A percentile compares a stretch with the other conserved stretches of the same genome.
Conservation (phyloP, 2,329 filamentous ascomycete species). For the Parastagonospora nodorum region DNA sequence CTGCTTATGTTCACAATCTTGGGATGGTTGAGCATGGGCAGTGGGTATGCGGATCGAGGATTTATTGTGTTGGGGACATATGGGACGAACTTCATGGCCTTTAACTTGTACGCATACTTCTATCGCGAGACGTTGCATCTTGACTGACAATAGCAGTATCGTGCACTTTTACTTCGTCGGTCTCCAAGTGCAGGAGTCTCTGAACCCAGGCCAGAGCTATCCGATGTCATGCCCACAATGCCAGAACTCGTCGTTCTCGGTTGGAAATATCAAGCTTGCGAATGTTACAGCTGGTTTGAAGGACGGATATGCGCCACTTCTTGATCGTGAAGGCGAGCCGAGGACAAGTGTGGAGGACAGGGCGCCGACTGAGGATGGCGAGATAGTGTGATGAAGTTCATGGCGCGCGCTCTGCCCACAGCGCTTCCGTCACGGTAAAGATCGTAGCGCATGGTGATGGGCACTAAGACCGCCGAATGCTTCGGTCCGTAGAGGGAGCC, state of each 20-base stretch:
- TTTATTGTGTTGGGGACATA: constrained; percentile 33
- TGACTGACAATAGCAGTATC: constrained; percentile 16
- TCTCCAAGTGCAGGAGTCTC: constrained; percentile 18
- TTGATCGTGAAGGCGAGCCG: constrained; percentile 14
- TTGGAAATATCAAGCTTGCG: constrained; percentile 12
- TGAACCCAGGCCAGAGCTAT: constrained; percentile 17
- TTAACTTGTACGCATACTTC: constrained; percentile 29
- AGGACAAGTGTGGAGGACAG: constrained; percentile 23
- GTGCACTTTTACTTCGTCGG: constrained; percentile 32
- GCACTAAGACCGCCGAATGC: too few species aligned
- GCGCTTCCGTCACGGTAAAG: too few species aligned
- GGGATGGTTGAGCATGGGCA: constrained; percentile 24
- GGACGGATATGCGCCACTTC: constrained; percentile 27
- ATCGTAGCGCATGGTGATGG: neutral
- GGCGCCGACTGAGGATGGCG: constrained; percentile 6
- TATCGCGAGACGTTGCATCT: too few species aligned
- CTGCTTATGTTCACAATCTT: constrained; percentile 32
- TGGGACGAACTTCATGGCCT: constrained; percentile 31
- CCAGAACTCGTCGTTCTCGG: constrained; percentile 22
- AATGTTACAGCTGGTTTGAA: neutral
- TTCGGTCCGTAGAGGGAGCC: too few species aligned
- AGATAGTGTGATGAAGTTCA: neutral
- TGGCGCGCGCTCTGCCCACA: neutral
- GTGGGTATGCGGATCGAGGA: neutral
- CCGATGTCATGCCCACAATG: constrained; percentile 33